phyloP scores from a whole-genome alignment of 1,284 basidiomycete species.

The Pisolithus thermaeus region DNA sequence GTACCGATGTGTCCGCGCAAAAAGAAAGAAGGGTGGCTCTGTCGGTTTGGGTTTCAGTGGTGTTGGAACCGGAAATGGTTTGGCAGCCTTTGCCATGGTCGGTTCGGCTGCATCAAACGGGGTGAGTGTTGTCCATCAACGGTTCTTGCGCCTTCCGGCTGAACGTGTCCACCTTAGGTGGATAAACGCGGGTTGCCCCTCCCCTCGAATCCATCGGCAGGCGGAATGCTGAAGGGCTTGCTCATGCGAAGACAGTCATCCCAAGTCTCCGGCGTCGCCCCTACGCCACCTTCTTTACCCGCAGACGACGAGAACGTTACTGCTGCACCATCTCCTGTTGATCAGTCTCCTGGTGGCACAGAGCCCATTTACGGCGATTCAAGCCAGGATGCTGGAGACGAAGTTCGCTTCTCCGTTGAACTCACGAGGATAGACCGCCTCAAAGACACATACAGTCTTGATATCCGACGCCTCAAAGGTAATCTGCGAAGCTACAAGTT shows the following conservation, averaged over 20 bases:
- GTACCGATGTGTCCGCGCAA: conserved; percentile 73
- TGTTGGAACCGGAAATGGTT: conserved; percentile 36
- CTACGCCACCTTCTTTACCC: conserved; percentile 30
- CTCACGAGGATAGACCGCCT: conserved; percentile 83
- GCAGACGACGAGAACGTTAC: conserved; percentile 37
- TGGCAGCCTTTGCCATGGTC: conserved; percentile 73
- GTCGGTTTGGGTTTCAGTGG: conserved; percentile 40
- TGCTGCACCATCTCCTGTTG: conserved; percentile 20
- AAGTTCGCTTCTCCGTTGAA: conserved; percentile 91
- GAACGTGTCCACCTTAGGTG: conserved; percentile 41
- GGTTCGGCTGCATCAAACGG: conserved; percentile 77
- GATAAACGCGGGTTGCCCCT: conserved; percentile 80
- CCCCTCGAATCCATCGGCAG: conserved; percentile 65
- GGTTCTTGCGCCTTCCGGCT: conserved; percentile 2
- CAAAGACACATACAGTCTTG: conserved; percentile 82
- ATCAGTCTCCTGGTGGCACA: conserved; percentile 27
- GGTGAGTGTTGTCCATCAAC: conserved; percentile 39
- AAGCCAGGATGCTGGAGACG: conserved; percentile 79
- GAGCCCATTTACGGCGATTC: conserved; percentile 76
- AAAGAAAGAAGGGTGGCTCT: conserved; percentile 55
- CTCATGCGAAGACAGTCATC: conserved; percentile 85
- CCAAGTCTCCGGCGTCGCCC: conserved; percentile 47
- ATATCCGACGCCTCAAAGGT: conserved; percentile 89
- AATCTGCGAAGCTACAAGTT: conserved; percentile 91
- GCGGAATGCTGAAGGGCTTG: conserved; percentile 78